Base-by-base conservation (phyloP, 441 rosid species). In the Brassica hybrid region DNA sequence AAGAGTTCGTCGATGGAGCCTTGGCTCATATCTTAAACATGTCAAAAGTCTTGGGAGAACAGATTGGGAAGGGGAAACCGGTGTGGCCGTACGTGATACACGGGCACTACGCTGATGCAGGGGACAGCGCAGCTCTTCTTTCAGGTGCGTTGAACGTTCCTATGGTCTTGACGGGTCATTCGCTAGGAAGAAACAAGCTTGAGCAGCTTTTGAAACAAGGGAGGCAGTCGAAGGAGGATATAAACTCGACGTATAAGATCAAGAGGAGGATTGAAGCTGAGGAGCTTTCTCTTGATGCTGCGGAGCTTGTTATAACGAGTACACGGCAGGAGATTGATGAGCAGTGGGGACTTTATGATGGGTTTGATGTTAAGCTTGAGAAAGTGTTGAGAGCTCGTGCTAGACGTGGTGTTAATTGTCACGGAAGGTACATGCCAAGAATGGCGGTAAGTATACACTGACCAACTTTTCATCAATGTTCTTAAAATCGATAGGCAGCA, bases 341-440 rank as follows among this genome's bases (percentile, higher is more conserved):
- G 72, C 99, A 95, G 58, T 95, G 99, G 99, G 99, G 99, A 52
- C 97, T 95, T 69, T 95, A 95, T 79, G 97, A 93, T 77, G 99
- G 98, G 50, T 95, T 95, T 52, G 99, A 95, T 84, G 98, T 95
- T 69, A 95, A 95, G 85, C 97, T 95, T 12, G 98, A 93, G 82
- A 95, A 86, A 81, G 96, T 93, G 65, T 80, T 95, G 70, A 96
- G 98, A 36, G 98, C 99, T 76, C 96, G 99, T 48, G 85, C 92
- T 78, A 91, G 98, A 75, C 97, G 97, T 12, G 87, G 95, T 73
- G 98, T 95, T 76, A 85, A 90, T 83, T 95, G 99, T 81, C 99
- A 95, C 67, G 99, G 99, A 54, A 86, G 97, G 69, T 89, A 56
- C 82, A 93, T 95, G 98, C 99, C 99, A 41, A 87, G 98, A 88